Evolutionary conservation across 305 asterid genomes (phyloP).

Genomic region (Monarda citriodora): DNA sequence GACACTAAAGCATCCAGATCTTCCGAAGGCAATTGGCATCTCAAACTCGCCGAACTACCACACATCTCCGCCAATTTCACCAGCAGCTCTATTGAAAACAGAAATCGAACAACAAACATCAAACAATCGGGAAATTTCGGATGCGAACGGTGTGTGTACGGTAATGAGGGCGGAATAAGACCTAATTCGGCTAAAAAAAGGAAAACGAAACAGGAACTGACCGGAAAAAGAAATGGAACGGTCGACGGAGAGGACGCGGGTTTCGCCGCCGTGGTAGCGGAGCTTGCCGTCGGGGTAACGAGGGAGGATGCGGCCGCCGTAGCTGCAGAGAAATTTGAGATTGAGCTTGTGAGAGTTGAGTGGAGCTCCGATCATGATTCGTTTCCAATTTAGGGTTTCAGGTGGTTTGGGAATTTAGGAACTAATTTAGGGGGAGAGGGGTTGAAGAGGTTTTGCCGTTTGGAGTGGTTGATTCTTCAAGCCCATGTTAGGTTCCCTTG

Average conservation of each 20-base stretch:
- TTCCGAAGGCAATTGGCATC: slow-evolving; percentile 84
- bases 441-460: slow-evolving; percentile 28
- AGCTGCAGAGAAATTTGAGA: slow-evolving; percentile 66
- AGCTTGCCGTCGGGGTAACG: slow-evolving; percentile 90
- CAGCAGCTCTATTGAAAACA: slow-evolving; percentile 51
- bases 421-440: slow-evolving; percentile 5
- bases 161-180: not conserved
- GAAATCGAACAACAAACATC: not conserved
- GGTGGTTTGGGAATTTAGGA: slow-evolving; percentile 1
- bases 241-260: slow-evolving; percentile 81
- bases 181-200: not conserved
- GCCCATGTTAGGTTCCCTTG: slow-evolving; percentile 43
- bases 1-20: slow-evolving; percentile 86
- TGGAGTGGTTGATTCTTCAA: slow-evolving; percentile 52
- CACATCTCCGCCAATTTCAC: slow-evolving; percentile 69
- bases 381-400: slow-evolving; percentile 19
- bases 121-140: not conserved
- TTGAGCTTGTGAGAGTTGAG: slow-evolving; percentile 23
- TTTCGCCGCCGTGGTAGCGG: slow-evolving; percentile 91
- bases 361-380: slow-evolving; percentile 52
- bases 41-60: slow-evolving; percentile 56
- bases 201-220: slow-evolving; percentile 20
- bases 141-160: not conserved
- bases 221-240: slow-evolving; percentile 75
- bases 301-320: slow-evolving; percentile 92